These are phyloP conservation scores for Aspergillus steynii DNA, from an alignment of 495 filamentous ascomycete genomes.

Conservation along the genomic window DNA sequence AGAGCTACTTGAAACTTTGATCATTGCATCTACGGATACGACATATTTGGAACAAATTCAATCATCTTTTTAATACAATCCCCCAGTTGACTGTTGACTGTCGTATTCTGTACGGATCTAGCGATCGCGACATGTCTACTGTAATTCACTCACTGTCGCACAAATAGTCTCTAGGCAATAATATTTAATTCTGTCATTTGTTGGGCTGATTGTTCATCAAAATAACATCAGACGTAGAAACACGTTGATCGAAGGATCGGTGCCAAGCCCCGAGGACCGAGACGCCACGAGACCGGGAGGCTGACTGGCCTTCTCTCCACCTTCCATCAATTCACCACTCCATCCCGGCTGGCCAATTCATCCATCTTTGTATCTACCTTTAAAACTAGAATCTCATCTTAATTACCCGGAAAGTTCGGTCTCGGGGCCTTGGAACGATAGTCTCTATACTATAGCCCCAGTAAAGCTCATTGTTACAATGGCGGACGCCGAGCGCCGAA, in stretches of 20 bases:
- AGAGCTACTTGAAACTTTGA: background rate
- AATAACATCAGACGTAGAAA: too few relatives aligned
- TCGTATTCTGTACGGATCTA: too few relatives aligned
- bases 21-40: too few relatives aligned
- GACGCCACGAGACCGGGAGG: background rate
- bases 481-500: background rate
- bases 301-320: background rate
- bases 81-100: too few relatives aligned
- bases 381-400: background rate
- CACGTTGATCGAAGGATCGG: background rate
- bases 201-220: too few relatives aligned
- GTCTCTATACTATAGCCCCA: background rate
- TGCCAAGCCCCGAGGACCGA: conserved; percentile 9
- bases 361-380: background rate
- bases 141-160: too few relatives aligned
- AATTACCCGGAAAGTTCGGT: background rate
- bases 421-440: background rate
- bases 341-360: background rate
- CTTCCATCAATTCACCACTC: background rate
- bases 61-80: too few relatives aligned
- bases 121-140: too few relatives aligned
- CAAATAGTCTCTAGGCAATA: too few relatives aligned
- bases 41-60: too few relatives aligned
- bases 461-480: background rate
- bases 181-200: background rate